Evolutionary conservation across 106 monocot species (phyloP).

Genomic region (Acorus calamus): DNA sequence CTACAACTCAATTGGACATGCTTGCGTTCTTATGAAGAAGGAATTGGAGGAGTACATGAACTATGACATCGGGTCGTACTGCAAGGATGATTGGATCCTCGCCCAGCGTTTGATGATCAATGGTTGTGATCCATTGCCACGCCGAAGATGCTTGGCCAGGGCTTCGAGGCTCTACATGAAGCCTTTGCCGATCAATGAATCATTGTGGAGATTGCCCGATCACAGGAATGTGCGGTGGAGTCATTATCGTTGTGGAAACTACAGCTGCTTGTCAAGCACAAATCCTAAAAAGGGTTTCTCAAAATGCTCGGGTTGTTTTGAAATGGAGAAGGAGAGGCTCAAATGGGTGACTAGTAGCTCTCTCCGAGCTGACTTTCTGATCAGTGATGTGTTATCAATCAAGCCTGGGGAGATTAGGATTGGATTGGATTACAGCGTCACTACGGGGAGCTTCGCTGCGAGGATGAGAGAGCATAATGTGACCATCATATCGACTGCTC

Average conservation of each 20-base stretch:
- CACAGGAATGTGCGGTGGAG: constrained; percentile 70
- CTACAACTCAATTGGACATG: constrained; percentile 60
- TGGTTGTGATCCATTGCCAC: constrained; percentile 78
- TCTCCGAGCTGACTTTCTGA: constrained; percentile 35
- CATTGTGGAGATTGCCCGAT: constrained; percentile 63
- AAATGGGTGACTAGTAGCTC: constrained; percentile 49
- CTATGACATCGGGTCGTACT: constrained; percentile 65
- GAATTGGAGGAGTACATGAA: constrained; percentile 84
- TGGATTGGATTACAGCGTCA: constrained; percentile 65
- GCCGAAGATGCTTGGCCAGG: constrained; percentile 54
- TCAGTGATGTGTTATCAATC: constrained; percentile 44
- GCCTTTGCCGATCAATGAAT: constrained; percentile 49
- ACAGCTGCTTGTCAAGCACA: constrained; percentile 41
- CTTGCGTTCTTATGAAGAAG: constrained; percentile 62
- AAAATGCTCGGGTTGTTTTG: constrained; percentile 71
- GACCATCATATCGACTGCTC: constrained; percentile 63
- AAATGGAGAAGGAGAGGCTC: constrained; percentile 61
- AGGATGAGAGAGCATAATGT: constrained; percentile 79
- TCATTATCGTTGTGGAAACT: constrained; percentile 52
- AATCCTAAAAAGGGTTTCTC: constrained; percentile 49
- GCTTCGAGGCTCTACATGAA: constrained; percentile 55
- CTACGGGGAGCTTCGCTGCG: constrained; percentile 75
- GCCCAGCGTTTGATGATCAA: constrained; percentile 63
- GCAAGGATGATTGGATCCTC: constrained; percentile 66
- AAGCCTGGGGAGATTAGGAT: constrained; percentile 74